Conservation (phyloP, 495 filamentous ascomycete species). For the Penicillium paradoxum region DNA sequence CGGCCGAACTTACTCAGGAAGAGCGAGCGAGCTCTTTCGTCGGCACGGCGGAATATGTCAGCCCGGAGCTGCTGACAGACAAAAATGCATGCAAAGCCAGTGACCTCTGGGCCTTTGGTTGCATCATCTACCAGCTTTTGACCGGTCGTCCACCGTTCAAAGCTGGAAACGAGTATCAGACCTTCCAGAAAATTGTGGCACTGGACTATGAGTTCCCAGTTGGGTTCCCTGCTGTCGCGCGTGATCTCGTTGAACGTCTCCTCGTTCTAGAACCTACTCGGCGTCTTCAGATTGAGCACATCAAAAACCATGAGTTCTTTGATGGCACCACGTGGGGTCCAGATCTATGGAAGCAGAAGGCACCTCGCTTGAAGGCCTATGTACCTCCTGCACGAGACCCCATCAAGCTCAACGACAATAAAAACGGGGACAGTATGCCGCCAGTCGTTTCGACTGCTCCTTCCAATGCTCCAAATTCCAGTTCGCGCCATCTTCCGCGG, state of each 20-base stretch:
- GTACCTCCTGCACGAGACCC: slow-evolving; percentile 73
- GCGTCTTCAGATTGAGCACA: slow-evolving; percentile 89
- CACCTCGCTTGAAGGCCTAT: slow-evolving; percentile 83
- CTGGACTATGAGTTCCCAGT: slow-evolving; percentile 91
- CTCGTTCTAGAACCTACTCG: slow-evolving; percentile 85
- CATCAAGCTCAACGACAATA: slow-evolving; percentile 72
- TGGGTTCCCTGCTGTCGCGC: slow-evolving; percentile 83
- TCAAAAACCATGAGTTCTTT: slow-evolving; percentile 97
- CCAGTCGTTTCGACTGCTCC: slow-evolving; percentile 48
- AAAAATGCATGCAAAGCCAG: slow-evolving; percentile 98
- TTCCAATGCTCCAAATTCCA: slow-evolving; percentile 36
- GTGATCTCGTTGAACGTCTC: slow-evolving; percentile 86
- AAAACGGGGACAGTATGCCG: slow-evolving; percentile 37
- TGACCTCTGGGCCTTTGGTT: slow-evolving; percentile 99
- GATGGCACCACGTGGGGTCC: slow-evolving; percentile 83
- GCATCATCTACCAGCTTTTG: slow-evolving; percentile 95
- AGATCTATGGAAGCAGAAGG: slow-evolving; percentile 83
- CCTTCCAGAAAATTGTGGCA: slow-evolving; percentile 95
- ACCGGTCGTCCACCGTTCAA: slow-evolving; percentile 96
- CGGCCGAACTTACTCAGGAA: slow-evolving; percentile 55
- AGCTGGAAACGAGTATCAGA: slow-evolving; percentile 92
- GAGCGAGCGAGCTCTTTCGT: slow-evolving; percentile 91
- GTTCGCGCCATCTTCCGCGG: slow-evolving; percentile 59
- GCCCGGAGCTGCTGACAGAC: slow-evolving; percentile 88
- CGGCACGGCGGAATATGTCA: slow-evolving; percentile 97